Evolutionary conservation across 805 yeast species (phyloP).

Genomic region (Ogataea pilisensis): DNA sequence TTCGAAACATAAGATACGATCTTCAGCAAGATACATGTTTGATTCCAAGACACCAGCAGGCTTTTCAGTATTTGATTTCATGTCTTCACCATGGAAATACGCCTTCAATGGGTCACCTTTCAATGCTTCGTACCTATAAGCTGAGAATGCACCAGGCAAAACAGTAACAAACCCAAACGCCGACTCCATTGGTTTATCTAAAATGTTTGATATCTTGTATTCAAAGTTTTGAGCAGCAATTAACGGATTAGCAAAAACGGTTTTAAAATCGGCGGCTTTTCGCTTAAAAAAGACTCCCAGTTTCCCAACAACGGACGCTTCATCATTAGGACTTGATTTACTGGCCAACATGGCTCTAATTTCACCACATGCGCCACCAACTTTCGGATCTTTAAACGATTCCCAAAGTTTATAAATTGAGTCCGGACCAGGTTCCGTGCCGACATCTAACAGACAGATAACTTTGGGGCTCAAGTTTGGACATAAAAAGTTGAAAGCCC

Average conservation of each 20-base stretch:
- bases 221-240: conserved; percentile 97
- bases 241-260: conserved; percentile 63
- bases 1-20: conserved; percentile 91
- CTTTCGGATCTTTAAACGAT: conserved; percentile 70
- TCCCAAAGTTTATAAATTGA: conserved; percentile 89
- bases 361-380: conserved; percentile 98
- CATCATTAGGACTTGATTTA: conserved; percentile 29
- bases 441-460: conserved; percentile 84
- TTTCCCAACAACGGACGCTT: conserved; percentile 20
- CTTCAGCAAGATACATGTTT: conserved; percentile 96
- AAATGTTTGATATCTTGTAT: conserved; percentile 88
- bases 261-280: conserved; percentile 37
- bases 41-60: conserved; percentile 86
- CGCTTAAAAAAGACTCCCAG: conserved; percentile 43
- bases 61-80: conserved; percentile 49
- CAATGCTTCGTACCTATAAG: conserved; percentile 80
- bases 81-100: conserved; percentile 90
- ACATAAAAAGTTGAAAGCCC: conserved; percentile 92
- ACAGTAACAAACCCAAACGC: conserved; percentile 92
- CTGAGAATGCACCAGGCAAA: conserved; percentile 94
- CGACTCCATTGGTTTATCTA: conserved; percentile 93
- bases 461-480: conserved; percentile 78
- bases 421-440: conserved; percentile 85
- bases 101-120: conserved; percentile 78
- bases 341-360: conserved; percentile 63